Base-by-base conservation (phyloP, 345 rosid genomes). In the Arabidopsis arenosa region DNA sequence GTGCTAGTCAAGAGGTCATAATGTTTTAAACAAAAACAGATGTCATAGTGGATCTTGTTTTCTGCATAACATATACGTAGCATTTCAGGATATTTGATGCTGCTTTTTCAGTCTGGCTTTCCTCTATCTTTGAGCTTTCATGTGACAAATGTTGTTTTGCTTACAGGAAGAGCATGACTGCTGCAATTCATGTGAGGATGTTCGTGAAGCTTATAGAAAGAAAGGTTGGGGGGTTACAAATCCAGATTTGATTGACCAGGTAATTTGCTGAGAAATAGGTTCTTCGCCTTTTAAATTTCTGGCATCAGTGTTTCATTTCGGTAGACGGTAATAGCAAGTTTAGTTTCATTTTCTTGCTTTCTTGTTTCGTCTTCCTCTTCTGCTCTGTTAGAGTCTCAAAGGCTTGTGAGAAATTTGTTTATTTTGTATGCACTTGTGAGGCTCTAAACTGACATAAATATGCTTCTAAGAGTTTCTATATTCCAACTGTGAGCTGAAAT, bases 121-220 rank as follows among this genome's bases (percentile, higher is more conserved):
- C 17, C 1, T 47, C 17, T 17, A 12, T 32, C 17, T 2, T 30
- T 30, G 6, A 44, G 35, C 7, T 28, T 75, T 58, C 10, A 60
- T 28, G 30, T 51, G 69, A 68, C 10, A 0, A 45, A 36, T 63
- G 37, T 28, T 65, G 7, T 47, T 74, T 57, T 33, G 52, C 3
- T 30, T 77, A 60, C 79, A 90, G 98, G 30, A 88, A 69, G 92
- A 87, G 81, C 96, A 93, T 33, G 87, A 93, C 67, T 93, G 97
- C 39, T 93, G 98, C 76, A 91, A 91, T 82, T 59, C 84, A 44
- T 93, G 97, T 71, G 98, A 93, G 78, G 98, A 91, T 39, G 97
- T 93, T 71, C 98, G 91, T 70, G 97, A 91, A 86, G 97, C 98
- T 75, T 93, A 93, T 77, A 80, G 92, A 76, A 91, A 86, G 86